phyloP scores from a whole-genome alignment of 345 rosid species.

The Dimocarpus longan region DNA sequence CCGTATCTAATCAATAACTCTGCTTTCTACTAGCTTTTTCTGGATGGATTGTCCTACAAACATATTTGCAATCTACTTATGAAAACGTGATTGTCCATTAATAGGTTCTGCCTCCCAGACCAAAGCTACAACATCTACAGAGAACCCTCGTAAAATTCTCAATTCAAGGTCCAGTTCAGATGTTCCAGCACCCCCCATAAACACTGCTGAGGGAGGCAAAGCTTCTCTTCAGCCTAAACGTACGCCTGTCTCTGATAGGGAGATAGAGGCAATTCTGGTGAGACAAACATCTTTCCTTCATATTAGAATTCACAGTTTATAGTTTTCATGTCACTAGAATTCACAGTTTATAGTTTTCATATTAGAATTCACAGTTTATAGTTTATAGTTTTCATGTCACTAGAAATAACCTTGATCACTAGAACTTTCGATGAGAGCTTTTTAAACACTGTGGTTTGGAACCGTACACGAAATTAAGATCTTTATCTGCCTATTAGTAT shows the following conservation, averaged over 20 bases:
- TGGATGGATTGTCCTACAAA: no score
- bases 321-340: background rate
- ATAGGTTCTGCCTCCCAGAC: constrained; percentile 30
- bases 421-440: background rate
- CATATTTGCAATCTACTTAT: background rate
- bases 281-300: background rate
- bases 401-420: background rate
- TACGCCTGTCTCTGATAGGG: constrained; percentile 67
- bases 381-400: background rate
- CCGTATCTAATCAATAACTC: background rate
- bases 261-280: constrained; percentile 74
- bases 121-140: constrained; percentile 23
- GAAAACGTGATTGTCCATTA: background rate
- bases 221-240: constrained; percentile 90
- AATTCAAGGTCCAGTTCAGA: constrained; percentile 49
- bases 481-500: background rate
- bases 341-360: background rate
- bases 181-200: constrained; percentile 58
- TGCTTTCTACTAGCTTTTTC: background rate
- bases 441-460: no score
- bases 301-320: background rate
- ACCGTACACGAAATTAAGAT: background rate
- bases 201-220: constrained; percentile 65
- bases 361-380: background rate
- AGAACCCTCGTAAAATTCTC: constrained; percentile 17